Evolutionary conservation across 306 rosid genomes (phyloP).

Genomic region (Medicago arabica): DNA sequence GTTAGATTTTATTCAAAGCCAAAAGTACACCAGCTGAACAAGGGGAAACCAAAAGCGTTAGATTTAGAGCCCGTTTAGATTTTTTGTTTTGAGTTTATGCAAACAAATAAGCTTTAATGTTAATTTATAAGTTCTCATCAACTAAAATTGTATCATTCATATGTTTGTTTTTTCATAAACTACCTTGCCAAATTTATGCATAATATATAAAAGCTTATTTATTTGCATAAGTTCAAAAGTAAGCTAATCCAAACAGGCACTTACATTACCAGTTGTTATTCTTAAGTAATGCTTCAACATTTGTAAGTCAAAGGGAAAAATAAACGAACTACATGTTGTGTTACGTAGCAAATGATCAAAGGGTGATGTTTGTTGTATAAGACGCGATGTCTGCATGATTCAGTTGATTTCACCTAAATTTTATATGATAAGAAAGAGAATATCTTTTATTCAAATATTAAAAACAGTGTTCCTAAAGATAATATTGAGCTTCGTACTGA

Average conservation of each 20-base stretch:
- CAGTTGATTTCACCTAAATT: not conserved
- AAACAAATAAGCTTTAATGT: too few species aligned
- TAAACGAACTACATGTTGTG: not conserved
- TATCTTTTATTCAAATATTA: not conserved
- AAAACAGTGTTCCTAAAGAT: not conserved
- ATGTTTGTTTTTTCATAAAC: too few species aligned
- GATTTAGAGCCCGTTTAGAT: too few species aligned
- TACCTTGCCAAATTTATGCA: too few species aligned
- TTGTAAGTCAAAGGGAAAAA: not conserved
- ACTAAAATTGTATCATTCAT: too few species aligned
- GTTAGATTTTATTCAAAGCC: slow-evolving; percentile 29
- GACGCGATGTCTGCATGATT: not conserved
- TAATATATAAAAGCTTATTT: too few species aligned
- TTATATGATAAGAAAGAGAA: not conserved
- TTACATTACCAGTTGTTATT: not conserved
- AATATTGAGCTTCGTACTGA: not conserved
- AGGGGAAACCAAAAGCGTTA: not conserved
- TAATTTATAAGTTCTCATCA: too few species aligned
- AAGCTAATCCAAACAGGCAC: too few species aligned
- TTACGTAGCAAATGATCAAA: not conserved
- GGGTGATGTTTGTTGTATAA: slow-evolving; percentile 20
- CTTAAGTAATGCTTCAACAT: slow-evolving; percentile 10
- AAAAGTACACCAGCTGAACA: slow-evolving; percentile 22
- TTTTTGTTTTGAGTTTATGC: too few species aligned
- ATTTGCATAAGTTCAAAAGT: too few species aligned